Conservation (phyloP, 805 yeast genomes). For the Citeromyces matritensis region DNA sequence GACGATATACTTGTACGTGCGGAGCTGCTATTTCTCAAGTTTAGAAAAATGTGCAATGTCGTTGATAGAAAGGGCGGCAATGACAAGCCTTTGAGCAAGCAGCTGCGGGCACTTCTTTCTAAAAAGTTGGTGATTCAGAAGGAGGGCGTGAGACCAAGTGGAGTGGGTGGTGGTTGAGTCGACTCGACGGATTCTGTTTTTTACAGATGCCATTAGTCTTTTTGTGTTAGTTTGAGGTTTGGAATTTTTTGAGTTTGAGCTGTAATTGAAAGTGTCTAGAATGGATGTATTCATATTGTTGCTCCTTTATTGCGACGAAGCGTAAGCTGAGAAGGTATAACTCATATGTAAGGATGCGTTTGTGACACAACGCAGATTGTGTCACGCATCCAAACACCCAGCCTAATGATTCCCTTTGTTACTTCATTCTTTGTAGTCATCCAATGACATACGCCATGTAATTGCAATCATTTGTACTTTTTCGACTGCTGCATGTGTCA, state of each 20-base stretch:
- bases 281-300: slow-evolving; percentile 1
- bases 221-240: neutral
- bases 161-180: slow-evolving; percentile 6
- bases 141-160: slow-evolving; percentile 25
- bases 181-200: too few species aligned
- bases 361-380: too few species aligned
- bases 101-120: slow-evolving; percentile 45
- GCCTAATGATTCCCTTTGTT: too few species aligned
- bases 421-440: too few species aligned
- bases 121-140: slow-evolving; percentile 48
- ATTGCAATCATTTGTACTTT: too few species aligned
- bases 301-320: neutral
- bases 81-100: slow-evolving; percentile 22
- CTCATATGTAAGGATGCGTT: too few species aligned
- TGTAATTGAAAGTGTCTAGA: neutral
- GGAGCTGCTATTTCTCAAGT: slow-evolving; percentile 69
- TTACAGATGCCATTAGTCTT: neutral
- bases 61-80: slow-evolving; percentile 34
- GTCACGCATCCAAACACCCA: too few species aligned
- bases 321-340: too few species aligned
- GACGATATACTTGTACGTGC: slow-evolving; percentile 72
- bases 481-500: too few species aligned
- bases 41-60: slow-evolving; percentile 64
- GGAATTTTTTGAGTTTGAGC: neutral
- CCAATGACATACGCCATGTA: too few species aligned